Evolutionary conservation across 2,329 filamentous ascomycete genomes (phyloP).

Genomic region (Falciphora oryzae): DNA sequence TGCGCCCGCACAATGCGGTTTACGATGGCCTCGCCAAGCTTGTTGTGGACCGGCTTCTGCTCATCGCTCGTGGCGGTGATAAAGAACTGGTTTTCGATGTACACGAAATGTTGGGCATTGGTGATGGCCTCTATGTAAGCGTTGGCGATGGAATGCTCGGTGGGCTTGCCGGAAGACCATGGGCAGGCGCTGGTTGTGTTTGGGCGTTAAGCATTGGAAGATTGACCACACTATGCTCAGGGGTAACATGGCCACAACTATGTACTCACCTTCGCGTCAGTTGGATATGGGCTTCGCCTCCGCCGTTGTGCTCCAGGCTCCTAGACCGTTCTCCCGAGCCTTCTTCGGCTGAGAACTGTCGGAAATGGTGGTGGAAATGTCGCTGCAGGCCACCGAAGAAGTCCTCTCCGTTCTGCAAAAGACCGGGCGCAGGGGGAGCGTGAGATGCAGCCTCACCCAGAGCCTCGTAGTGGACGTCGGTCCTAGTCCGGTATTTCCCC

Average conservation of each 20-base stretch:
- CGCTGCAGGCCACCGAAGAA: slow-evolving; percentile 24
- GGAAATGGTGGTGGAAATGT: slow-evolving; percentile 33
- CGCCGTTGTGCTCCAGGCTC: neutral
- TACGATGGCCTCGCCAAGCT: slow-evolving; percentile 73
- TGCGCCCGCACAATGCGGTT: slow-evolving; percentile 70
- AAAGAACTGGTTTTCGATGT: slow-evolving; percentile 86
- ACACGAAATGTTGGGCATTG: slow-evolving; percentile 66
- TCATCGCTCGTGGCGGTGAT: slow-evolving; percentile 71
- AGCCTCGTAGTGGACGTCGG: slow-evolving; percentile 44
- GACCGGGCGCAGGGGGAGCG: slow-evolving; percentile 17
- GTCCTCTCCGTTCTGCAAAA: slow-evolving; percentile 21
- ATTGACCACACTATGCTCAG: neutral
- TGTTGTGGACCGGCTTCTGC: slow-evolving; percentile 69
- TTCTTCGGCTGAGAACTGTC: slow-evolving; percentile 16
- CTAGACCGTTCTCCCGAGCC: neutral
- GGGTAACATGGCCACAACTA: neutral
- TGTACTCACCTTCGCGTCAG: slow-evolving; percentile 43
- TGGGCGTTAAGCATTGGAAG: neutral
- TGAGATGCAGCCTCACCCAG: slow-evolving; percentile 18
- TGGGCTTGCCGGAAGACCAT: slow-evolving; percentile 47
- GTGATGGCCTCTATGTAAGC: slow-evolving; percentile 71
- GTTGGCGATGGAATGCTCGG: slow-evolving; percentile 76
- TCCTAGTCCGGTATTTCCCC: slow-evolving; percentile 63
- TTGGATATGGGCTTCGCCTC: slow-evolving; percentile 37
- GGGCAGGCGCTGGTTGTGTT: slow-evolving; percentile 13